Base-by-base conservation (phyloP, 2,329 filamentous ascomycete species). In the Calonectria montana region DNA sequence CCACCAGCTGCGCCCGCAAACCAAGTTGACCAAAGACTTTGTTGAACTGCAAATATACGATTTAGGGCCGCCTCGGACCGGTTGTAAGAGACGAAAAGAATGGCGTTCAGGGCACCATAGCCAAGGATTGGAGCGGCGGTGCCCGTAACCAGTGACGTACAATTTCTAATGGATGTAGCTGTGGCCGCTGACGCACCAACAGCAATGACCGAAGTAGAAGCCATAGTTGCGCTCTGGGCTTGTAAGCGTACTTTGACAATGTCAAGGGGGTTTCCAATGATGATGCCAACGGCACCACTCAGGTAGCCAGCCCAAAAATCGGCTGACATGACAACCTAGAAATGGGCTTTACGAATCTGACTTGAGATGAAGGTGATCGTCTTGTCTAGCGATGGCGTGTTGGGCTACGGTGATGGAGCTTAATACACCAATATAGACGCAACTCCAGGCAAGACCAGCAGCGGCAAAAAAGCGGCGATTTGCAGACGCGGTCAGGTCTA, bases 261-360 rank as follows among this genome's bases (percentile, higher is more conserved):
- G 81, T 96, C 93, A 5, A 98, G 87, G 3, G 95, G 95, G 79
- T 98, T 98, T 74, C 96, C 95, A 72, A 98, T 93, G 59, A 97
- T 86, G 78, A 98, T 98, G 55, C 95, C 94, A 61, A 93, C 88
- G 69, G 94, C 95, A 65, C 96, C 96, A 80, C 94, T 96, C 73
- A 97, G 85, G 83, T 98, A 98, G 79, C 96, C 95, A 70, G 96
- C 94, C 94, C 94, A 97, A 83, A 98, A 98, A 82, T 98, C 96
- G 77, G 94, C 91, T 63, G 94, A 94, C 94, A 97, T 96, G 53
- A 16, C 62, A 70, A 41, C 50, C 3, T 13, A 64, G 45, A 15
- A 29, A 45, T 50, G 18, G 48, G 21, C 29, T 55, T 71, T 47
- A 73, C 29, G 69, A 69, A 29, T 73, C 61, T 27, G 55, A 25